Base-by-base conservation (phyloP, 208 protist species). In the Trypanosomatidae sp. region DNA sequence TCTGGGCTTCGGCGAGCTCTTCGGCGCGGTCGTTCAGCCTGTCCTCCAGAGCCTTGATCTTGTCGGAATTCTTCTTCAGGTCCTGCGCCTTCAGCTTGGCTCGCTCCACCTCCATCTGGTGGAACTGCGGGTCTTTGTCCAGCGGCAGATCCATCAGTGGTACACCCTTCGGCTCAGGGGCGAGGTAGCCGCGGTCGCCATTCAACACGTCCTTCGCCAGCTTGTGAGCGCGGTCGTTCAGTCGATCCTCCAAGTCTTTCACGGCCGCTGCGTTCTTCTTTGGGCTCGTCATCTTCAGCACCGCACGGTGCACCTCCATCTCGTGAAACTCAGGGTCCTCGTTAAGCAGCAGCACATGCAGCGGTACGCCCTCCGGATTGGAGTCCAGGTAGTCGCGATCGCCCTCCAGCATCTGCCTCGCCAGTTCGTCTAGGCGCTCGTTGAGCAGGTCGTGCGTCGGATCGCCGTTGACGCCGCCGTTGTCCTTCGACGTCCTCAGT, bases 201-300 rank as follows among this genome's bases (percentile, higher is more conserved):
- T 66, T 79, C 41, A 95, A 80, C 44, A 73, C 76, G 25, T 86
- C 85, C 62, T 74, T 82, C 19, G 91, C 90, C 25, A 93, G 56
- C 76, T 94, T 84, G 67, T 87, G 80, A n/a, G 87, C 86, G 55
- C 85, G 86, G 28, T 87, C 83, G 67, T 94, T 91, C 52, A 96
- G 52, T 28, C 69, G 49, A 0, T 81, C 78, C 73, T 90, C 81
- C n/a, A 93, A 66, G 60, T 91, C 81, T 46, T 78, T 80, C 44
- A 93, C 84, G 30, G 55, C 73, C 44, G 62, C 76, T 10, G 77
- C 80, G 73, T 96, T 93, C 67, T 76, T 81, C 52, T 74, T 70
- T 19, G 86, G 82, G 66, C 89, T 84, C 68, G 84, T 72, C 56
- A 77, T 62, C 59, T 88, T 83, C 59, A 93, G 75, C 58, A 77